Percentiles rank a stretch among this genome's conserved stretches.
These are phyloP conservation scores for Fragaria vesca DNA, from an alignment of 306 rosid species.

Conservation along the genomic window DNA sequence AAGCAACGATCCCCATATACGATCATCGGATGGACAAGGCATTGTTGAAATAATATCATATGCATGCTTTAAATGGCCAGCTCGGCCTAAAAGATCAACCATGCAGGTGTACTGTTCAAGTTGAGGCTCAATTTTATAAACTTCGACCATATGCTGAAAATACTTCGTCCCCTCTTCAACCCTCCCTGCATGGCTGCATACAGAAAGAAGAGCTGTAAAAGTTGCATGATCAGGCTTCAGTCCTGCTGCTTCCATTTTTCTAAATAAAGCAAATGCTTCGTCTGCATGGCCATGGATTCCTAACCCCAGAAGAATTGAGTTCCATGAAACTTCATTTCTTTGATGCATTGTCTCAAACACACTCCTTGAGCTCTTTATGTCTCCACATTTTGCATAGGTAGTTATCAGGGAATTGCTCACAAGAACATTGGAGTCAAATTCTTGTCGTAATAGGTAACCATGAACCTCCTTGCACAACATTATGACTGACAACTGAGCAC, in stretches of 20 bases:
- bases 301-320: slow-evolving; percentile 35
- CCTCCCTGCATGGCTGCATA: slow-evolving; percentile 42
- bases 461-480: slow-evolving; percentile 37
- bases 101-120: slow-evolving; percentile 43
- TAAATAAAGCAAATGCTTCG: slow-evolving; percentile 27
- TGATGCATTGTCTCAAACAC: slow-evolving; percentile 32
- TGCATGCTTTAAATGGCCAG: slow-evolving; percentile 36
- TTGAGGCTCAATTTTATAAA: slow-evolving; percentile 33
- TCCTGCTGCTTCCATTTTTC: slow-evolving; percentile 30
- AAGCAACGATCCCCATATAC: slow-evolving; percentile 47
- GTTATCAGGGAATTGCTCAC: slow-evolving; percentile 37
- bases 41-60: slow-evolving; percentile 36
- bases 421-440: slow-evolving; percentile 30
- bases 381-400: slow-evolving; percentile 44
- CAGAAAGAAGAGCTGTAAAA: slow-evolving; percentile 42
- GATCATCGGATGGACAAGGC: slow-evolving; percentile 34
- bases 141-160: slow-evolving; percentile 27
- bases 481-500: slow-evolving; percentile 34
- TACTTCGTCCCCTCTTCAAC: slow-evolving; percentile 34
- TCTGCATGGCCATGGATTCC: slow-evolving; percentile 35
- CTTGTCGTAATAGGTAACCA: slow-evolving; percentile 30
- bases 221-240: slow-evolving; percentile 33
- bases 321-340: slow-evolving; percentile 37
- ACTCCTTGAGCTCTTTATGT: slow-evolving; percentile 29
- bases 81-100: slow-evolving; percentile 51